Evolutionary conservation across 2,329 filamentous ascomycete species (phyloP).

Genomic region (Aureobasidium sp.): DNA sequence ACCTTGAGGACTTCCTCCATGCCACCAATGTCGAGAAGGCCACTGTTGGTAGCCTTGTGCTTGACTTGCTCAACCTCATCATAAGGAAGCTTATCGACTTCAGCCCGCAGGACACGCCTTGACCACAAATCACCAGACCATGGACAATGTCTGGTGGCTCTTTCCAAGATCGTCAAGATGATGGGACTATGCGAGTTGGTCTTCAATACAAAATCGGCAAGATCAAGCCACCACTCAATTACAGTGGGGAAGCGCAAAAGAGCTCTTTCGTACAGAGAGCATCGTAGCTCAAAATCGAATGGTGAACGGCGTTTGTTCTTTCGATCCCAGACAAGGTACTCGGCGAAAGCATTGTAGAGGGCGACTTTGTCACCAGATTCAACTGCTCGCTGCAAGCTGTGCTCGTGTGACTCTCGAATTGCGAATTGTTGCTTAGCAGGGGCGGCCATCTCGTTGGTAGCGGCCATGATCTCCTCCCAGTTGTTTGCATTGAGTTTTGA

Average conservation of each 20-base stretch:
- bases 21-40: conserved; percentile 75
- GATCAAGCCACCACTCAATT: conserved; percentile 74
- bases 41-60: conserved; percentile 80
- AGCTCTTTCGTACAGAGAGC: conserved; percentile 69
- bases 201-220: conserved; percentile 62
- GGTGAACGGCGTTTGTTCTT: conserved; percentile 44
- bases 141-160: conserved; percentile 83
- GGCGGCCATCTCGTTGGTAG: conserved; percentile 56
- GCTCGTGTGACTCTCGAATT: conserved; percentile 61
- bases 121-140: conserved; percentile 92
- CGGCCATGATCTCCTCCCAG: conserved; percentile 67
- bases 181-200: conserved; percentile 32
- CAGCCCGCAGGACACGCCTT: conserved; percentile 76
- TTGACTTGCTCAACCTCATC: conserved; percentile 82
- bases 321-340: conserved; percentile 80
- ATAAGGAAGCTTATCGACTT: conserved; percentile 69
- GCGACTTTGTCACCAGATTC: conserved; percentile 50
- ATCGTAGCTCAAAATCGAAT: conserved; percentile 47
- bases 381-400: conserved; percentile 54
- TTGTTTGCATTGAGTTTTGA: conserved; percentile 57
- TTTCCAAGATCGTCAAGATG: conserved; percentile 64
- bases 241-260: conserved; percentile 66
- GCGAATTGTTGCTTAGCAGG: conserved; percentile 57
- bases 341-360: conserved; percentile 48
- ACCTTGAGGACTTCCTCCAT: conserved; percentile 86